Percentiles rank a stretch among this genome's conserved stretches.
Conservation (phyloP, 805 yeast species). For the Wickerhamomyces silvicola region DNA sequence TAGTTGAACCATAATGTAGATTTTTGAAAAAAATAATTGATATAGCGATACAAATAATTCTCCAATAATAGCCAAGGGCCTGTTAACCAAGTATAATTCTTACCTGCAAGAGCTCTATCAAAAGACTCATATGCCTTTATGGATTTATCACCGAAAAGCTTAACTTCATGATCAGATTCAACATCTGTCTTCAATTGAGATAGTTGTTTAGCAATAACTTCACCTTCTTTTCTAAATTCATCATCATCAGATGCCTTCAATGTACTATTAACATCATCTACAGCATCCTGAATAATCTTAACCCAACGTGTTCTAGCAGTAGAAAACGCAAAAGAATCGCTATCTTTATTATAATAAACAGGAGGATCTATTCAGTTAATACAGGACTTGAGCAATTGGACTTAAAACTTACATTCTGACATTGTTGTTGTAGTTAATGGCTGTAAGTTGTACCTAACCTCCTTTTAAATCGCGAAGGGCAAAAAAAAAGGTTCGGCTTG, state of each 20-base stretch:
- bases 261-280: slow-evolving; percentile 50
- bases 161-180: slow-evolving; percentile 33
- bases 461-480: no score
- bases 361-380: slow-evolving; percentile 18
- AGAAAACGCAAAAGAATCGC: slow-evolving; percentile 71
- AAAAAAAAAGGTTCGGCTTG: no score
- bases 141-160: slow-evolving; percentile 38
- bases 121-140: slow-evolving; percentile 44
- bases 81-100: slow-evolving; percentile 56
- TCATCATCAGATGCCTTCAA: slow-evolving; percentile 24
- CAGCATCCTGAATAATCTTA: slow-evolving; percentile 59
- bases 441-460: no score
- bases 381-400: no score
- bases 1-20: slow-evolving; percentile 39
- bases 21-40: slow-evolving; percentile 39
- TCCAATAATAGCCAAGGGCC: slow-evolving; percentile 93
- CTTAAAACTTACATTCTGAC: no score
- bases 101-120: slow-evolving; percentile 43
- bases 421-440: no score
- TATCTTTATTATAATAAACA: slow-evolving; percentile 58
- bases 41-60: slow-evolving; percentile 70
- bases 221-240: slow-evolving; percentile 38
- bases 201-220: slow-evolving; percentile 35
- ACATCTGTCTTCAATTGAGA: slow-evolving; percentile 38
- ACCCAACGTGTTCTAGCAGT: slow-evolving; percentile 88